phyloP scores from a whole-genome alignment of 2,329 filamentous ascomycete species.

The Colletotrichum paranaense region DNA sequence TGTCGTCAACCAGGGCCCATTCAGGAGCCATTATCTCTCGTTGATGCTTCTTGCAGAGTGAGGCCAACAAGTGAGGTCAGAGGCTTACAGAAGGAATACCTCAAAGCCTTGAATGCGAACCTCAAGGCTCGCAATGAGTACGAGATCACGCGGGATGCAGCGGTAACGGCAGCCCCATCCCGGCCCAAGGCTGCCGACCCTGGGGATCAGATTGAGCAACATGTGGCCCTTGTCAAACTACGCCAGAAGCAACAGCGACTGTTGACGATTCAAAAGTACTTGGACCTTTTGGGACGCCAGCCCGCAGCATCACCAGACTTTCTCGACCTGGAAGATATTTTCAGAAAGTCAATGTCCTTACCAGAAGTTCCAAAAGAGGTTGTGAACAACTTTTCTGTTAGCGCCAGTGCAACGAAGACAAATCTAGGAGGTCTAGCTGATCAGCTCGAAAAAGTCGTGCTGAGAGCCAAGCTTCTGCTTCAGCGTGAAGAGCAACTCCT shows the following conservation, averaged over 20 bases:
- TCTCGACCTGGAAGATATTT: conserved; percentile 61
- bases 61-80: conserved; percentile 50
- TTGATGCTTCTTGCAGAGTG: conserved; percentile 51
- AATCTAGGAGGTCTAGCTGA: conserved; percentile 61
- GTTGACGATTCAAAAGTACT: conserved; percentile 59
- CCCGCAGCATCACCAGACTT: conserved; percentile 63
- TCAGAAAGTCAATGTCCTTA: conserved; percentile 54
- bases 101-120: conserved; percentile 65
- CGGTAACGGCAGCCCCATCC: conserved; percentile 31
- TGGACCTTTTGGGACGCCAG: conserved; percentile 62
- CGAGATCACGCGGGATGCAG: conserved; percentile 43
- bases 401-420: conserved; percentile 49
- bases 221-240: conserved; percentile 62
- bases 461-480: conserved; percentile 68
- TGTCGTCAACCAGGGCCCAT: conserved; percentile 56
- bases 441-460: conserved; percentile 67
- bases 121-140: conserved; percentile 62
- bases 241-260: conserved; percentile 64
- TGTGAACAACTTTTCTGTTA: conserved; percentile 59
- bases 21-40: conserved; percentile 60
- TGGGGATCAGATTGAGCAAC: conserved; percentile 56
- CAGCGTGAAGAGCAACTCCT: conserved; percentile 67
- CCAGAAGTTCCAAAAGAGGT: conserved; percentile 65
- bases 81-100: conserved; percentile 65
- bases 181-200: conserved; percentile 32